These are phyloP conservation scores for Entophlyctis luteolus DNA, from an alignment of 192 early-diverging fungal genomes.

Conservation along the genomic window DNA sequence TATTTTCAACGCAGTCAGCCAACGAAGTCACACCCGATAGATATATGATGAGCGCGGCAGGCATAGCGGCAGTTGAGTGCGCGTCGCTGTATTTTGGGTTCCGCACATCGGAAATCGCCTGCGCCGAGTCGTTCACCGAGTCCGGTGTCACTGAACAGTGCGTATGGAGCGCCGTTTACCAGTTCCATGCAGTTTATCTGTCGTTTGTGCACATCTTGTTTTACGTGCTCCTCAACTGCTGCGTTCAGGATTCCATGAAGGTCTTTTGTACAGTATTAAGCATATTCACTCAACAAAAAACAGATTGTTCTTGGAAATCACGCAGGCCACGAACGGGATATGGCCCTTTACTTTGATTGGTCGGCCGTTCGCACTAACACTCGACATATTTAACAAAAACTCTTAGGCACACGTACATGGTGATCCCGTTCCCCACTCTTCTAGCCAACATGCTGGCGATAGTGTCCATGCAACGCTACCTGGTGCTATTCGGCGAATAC, in stretches of 20 bases:
- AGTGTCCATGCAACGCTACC: slow-evolving; percentile 4
- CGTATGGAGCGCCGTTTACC: slow-evolving; percentile 15
- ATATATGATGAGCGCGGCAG: slow-evolving; percentile 1
- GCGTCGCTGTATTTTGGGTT: neutral
- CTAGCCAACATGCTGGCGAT: slow-evolving; percentile 18
- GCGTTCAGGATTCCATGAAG: slow-evolving; percentile 7
- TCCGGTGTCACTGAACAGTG: neutral
- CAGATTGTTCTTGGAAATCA: neutral
- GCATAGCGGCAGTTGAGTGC: neutral
- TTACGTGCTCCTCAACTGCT: slow-evolving; percentile 20
- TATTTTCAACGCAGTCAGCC: neutral
- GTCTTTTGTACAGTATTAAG: neutral
- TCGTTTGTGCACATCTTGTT: slow-evolving; percentile 25
- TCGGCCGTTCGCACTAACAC: too few relatives aligned
- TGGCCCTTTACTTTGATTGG: slow-evolving; percentile 2
- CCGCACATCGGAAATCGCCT: neutral
- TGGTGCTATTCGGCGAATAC: neutral
- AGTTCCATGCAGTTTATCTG: slow-evolving; percentile 21
- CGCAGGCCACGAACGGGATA: neutral
- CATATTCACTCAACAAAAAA: neutral
- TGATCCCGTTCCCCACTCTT: slow-evolving; percentile 12
- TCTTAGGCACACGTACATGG: slow-evolving; percentile 19
- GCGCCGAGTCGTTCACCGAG: neutral
- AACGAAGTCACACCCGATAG: neutral
- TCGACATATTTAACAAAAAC: too few relatives aligned